phyloP scores from a whole-genome alignment of 2,329 filamentous ascomycete species.

The Fulvia fulva region DNA sequence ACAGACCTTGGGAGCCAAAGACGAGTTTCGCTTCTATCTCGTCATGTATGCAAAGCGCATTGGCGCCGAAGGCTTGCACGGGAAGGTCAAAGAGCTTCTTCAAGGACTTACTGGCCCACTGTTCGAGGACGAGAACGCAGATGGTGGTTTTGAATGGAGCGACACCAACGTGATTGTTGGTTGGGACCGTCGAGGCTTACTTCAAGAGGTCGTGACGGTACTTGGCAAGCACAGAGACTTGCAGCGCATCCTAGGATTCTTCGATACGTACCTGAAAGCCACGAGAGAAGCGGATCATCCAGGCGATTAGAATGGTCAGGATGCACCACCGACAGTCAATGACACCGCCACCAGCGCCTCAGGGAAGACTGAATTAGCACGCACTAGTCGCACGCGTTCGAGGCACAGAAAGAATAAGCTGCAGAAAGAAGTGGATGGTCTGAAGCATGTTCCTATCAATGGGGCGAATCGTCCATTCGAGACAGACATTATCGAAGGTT shows the following conservation, averaged over 20 bases:
- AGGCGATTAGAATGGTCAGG: not conserved
- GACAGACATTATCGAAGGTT: no score
- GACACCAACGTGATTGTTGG: constrained; percentile 74
- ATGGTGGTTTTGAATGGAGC: constrained; percentile 60
- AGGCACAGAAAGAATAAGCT: not conserved
- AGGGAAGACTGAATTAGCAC: not conserved
- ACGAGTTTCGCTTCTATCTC: constrained; percentile 93
- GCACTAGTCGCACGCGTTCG: not conserved
- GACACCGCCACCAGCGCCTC: not conserved
- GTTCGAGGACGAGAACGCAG: constrained; percentile 55
- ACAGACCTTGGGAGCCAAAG: constrained; percentile 74
- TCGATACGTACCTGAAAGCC: not conserved
- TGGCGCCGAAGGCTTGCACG: constrained; percentile 78
- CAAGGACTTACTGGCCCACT: constrained; percentile 73
- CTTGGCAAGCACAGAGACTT: constrained; percentile 97
- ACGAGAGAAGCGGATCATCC: not conserved
- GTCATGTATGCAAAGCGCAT: constrained; percentile 97
- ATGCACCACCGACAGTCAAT: not conserved
- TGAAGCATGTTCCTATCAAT: no score
- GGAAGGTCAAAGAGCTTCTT: constrained; percentile 90
- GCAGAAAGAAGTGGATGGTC: no score
- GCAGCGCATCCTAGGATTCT: constrained; percentile 84
- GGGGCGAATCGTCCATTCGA: no score
- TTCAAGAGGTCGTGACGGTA: constrained; percentile 89
- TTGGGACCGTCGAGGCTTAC: constrained; percentile 80